phyloP scores from a whole-genome alignment of 176 grass and related monocot genomes.

The Dactylis glomerata region DNA sequence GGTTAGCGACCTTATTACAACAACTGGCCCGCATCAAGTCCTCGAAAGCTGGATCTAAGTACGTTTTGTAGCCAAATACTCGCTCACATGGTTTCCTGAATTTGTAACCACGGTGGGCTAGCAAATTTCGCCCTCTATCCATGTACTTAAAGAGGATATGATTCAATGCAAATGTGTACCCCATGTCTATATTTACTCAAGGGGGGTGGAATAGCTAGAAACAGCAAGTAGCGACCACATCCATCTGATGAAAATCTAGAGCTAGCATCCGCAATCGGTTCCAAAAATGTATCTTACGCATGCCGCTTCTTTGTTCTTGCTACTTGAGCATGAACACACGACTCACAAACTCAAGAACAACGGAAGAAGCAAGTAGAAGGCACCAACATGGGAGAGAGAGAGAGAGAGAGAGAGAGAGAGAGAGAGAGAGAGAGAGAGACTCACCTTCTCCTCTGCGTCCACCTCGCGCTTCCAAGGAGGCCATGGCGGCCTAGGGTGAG shows the following conservation, averaged over 20 bases:
- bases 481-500: slow-evolving; percentile 34
- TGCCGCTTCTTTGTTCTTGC: not conserved
- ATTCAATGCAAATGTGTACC: not conserved
- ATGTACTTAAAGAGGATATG: not conserved
- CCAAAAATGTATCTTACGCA: not conserved
- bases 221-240: not conserved
- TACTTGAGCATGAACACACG: not conserved
- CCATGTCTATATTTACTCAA: not conserved
- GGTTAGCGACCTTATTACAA: not conserved
- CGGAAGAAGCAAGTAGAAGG: slow-evolving; percentile 1
- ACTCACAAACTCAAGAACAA: slow-evolving; percentile 5
- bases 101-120: not conserved
- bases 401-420: not conserved
- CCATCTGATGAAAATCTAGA: not conserved
- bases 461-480: not conserved
- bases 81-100: not conserved
- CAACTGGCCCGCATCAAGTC: not conserved
- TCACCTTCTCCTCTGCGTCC: slow-evolving; percentile 28
- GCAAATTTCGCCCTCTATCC: not conserved
- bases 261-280: not conserved
- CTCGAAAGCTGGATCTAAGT: not conserved
- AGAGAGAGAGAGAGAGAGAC: not conserved
- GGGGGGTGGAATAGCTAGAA: not conserved
- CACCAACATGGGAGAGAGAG: not conserved
- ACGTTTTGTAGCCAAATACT: not conserved